phyloP scores from a whole-genome alignment of 495 filamentous ascomycete species.

The Penicillium silybi region DNA sequence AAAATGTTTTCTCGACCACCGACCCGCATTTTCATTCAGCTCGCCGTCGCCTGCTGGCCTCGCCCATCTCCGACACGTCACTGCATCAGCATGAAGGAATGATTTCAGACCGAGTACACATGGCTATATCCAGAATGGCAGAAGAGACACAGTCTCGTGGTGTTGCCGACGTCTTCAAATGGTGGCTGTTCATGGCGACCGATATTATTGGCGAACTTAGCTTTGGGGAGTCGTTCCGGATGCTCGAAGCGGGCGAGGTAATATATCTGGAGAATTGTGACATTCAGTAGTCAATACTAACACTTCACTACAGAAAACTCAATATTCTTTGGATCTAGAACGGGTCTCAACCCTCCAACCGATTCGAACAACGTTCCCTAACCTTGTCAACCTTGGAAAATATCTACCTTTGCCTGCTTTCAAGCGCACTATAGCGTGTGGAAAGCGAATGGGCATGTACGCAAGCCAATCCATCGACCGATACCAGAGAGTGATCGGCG shows the following conservation, averaged over 20 bases:
- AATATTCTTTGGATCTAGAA: constrained; percentile 40
- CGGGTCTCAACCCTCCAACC: constrained; percentile 20
- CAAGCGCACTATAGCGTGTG: constrained; percentile 40
- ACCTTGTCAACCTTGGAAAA: constrained; percentile 13
- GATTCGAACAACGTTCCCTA: constrained; percentile 35
- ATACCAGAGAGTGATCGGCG: constrained; percentile 37
- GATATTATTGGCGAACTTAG: constrained; percentile 54
- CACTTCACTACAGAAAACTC: constrained; percentile 26
- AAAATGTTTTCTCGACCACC: constrained; percentile 31
- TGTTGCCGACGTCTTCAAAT: constrained; percentile 47
- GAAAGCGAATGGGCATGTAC: constrained; percentile 43
- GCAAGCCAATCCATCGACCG: constrained; percentile 35
- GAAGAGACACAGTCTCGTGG: constrained; percentile 30
- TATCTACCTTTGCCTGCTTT: constrained; percentile 15
- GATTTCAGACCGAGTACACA: constrained; percentile 22
- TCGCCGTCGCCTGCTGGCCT: constrained; percentile 32
- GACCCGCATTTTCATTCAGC: constrained; percentile 28
- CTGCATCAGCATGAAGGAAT: constrained; percentile 23
- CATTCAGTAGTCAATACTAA: neutral
- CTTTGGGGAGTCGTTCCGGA: constrained; percentile 56
- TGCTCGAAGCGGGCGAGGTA: constrained; percentile 49
- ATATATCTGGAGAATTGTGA: neutral
- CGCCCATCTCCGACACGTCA: constrained; percentile 38
- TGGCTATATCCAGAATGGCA: constrained; percentile 31
- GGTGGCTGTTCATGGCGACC: constrained; percentile 55